These are phyloP conservation scores for Bipolaris gigantea DNA, from an alignment of 2,329 filamentous ascomycete genomes.

Conservation along the genomic window DNA sequence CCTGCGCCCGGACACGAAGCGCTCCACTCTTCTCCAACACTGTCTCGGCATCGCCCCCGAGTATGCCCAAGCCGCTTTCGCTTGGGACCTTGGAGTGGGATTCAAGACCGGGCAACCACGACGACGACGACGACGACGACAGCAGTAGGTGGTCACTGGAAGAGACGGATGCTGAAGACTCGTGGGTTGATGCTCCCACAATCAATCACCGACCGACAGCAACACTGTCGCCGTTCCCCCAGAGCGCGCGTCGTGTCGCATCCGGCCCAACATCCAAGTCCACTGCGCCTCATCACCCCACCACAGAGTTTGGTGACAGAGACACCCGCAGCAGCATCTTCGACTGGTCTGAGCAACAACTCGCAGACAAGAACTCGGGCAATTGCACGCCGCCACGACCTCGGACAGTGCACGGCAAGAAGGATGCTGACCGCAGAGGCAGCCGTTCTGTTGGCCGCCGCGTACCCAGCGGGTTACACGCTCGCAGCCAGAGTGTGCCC, in stretches of 20 bases:
- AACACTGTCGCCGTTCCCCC: constrained; percentile 39
- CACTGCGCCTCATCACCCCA: constrained; percentile 45
- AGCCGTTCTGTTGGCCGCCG: constrained; percentile 69
- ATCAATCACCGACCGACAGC: constrained; percentile 32
- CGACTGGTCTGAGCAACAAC: constrained; percentile 72
- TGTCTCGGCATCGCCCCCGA: constrained; percentile 51
- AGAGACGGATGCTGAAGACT: constrained; percentile 42
- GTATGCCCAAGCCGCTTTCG: constrained; percentile 47
- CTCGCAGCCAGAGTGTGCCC: constrained; percentile 80
- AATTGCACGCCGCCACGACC: constrained; percentile 65
- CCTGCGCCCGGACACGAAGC: constrained; percentile 29
- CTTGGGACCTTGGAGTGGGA: constrained; percentile 48
- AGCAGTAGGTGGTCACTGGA: constrained; percentile 49
- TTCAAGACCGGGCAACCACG: constrained; percentile 41
- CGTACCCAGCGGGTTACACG: constrained; percentile 68
- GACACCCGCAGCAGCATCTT: constrained; percentile 68
- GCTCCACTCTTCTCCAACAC: constrained; percentile 45
- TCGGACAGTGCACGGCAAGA: constrained; percentile 75
- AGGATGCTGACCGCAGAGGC: constrained; percentile 69
- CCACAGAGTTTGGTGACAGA: constrained; percentile 43
- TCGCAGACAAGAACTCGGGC: constrained; percentile 62
- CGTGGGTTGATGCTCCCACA: constrained; percentile 46
- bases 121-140: constrained; percentile 41
- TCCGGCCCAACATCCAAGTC: constrained; percentile 41
- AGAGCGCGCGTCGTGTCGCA: constrained; percentile 34